Base-by-base conservation (phyloP, 2,329 filamentous ascomycete genomes). In the Paradendryphiella salina region DNA sequence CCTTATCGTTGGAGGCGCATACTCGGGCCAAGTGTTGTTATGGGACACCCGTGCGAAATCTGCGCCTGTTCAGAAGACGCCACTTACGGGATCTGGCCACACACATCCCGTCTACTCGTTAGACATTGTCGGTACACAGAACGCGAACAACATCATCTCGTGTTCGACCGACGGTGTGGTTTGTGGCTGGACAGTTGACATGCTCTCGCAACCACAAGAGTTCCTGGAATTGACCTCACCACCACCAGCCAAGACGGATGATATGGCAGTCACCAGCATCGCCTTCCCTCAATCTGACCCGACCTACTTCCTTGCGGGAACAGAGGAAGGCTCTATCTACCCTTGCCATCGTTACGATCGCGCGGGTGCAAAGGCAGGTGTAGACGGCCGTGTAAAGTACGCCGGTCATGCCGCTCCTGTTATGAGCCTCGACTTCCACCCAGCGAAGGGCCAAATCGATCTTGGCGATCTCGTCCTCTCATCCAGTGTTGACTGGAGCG, bases 91-190 rank as follows among this genome's bases (percentile, higher is more conserved):
- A 41, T 92, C 90, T 11, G 92, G 94, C 11, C 94, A 99, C 73
- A 96, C 94, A 6, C 94, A 99, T 69, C 94, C 94, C 0, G 89
- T 99, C 57, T 99, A 99, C 77, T 91, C 88, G 32, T 85, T 99
- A 50, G 89, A 94, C 56, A 95, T 99, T 47, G 90, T 99, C 41
- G 94, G 94, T 58, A 99, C 95, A 0, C 94, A 97, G 70, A 99
- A 99, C 72, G 94, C 94, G 52, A 96, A 96, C 77, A 99, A 97
- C 73, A 96, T 99, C 70, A 89, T 99, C 64, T 96, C 92, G 28
- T 93, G 90, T 71, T 96, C 91, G 1, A 99, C 94, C 0, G 94
- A 99, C 69, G 94, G 94, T 46, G 90, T 96, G 8, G 90, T 97
- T 34, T 99, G 94, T 73, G 90, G 92, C 39, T 99, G 94, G 94